Evolutionary conservation across 1,284 basidiomycete species (phyloP), one percentile per base, ranked within the genome.

Genomic region (Tylopilus orsonianus): DNA sequence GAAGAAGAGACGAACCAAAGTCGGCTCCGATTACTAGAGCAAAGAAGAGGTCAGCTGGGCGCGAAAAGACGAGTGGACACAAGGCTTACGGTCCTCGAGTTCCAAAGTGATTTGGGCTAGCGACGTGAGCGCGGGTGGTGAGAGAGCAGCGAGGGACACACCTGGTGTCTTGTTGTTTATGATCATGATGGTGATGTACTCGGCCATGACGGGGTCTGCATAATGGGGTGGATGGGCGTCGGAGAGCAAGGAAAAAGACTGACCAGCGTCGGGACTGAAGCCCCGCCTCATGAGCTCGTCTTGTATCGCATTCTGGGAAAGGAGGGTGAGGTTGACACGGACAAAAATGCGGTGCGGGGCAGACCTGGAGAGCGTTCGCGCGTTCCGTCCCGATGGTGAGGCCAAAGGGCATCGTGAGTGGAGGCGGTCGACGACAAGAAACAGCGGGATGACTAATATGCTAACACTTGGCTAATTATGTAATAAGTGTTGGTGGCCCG

Each of bases 111-210:
- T 90, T 78, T 93, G 88, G 38, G 79, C 90, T 91, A 63, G 58
- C 41, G 54, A 52, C 32, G 42, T 50, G 27, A 55, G 47, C 29
- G 20, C 14, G 29, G 19, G 39, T 43, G 19, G 8, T 23, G 14
- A 20, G 29, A 23, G 30, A 20, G 16, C 33, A 16, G 36, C n/a
- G n/a, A n/a, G n/a, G n/a, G n/a, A 71, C 84, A 32, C 56, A 88
- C 89, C 81, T 57, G 83, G 69, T 48, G 86, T 86, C 74, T 93
- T 93, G 70, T 90, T 88, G 66, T 93, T 93, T 53, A 92, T 91
- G 41, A 93, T 80, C 90, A 93, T 92, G 55, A 93, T 93, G 19
- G 89, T 89, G 53, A 92, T 90, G 62, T 91, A 93, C 66, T 93
- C 90, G 6, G 89, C 87, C 90, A 92, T 92, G 56, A 90, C 87